phyloP scores from a whole-genome alignment of 73 alveolate genomes.

The Paramecium bursaria region DNA sequence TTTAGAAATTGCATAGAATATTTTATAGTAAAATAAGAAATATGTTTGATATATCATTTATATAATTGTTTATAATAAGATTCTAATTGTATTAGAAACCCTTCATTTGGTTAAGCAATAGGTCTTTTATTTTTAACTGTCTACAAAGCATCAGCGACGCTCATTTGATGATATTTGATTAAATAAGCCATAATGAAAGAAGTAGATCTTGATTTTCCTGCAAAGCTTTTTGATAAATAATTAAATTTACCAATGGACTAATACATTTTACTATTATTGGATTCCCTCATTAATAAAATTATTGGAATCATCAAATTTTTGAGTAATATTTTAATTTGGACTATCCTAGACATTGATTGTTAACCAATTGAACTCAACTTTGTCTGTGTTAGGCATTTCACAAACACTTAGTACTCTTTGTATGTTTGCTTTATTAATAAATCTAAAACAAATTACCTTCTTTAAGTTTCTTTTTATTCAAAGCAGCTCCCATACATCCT shows the following conservation, averaged over 20 bases:
- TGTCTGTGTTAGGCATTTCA: slow-evolving; percentile 37
- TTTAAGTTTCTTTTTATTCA: slow-evolving; percentile 22
- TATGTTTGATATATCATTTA: not conserved
- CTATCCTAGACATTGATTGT: slow-evolving; percentile 21
- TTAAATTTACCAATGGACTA: slow-evolving; percentile 37
- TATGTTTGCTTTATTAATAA: not conserved
- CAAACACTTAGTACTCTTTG: not conserved
- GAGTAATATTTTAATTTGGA: slow-evolving; percentile 1
- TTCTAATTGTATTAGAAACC: slow-evolving; percentile 26
- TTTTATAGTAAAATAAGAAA: not conserved
- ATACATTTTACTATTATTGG: not conserved
- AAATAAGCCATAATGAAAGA: slow-evolving; percentile 40
- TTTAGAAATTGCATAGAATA: no score
- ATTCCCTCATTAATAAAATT: not conserved
- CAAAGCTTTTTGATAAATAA: slow-evolving; percentile 23
- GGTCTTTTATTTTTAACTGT: not conserved
- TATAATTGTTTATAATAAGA: slow-evolving; percentile 32
- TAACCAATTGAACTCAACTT: not conserved
- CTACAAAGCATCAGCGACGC: not conserved
- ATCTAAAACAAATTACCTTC: slow-evolving; percentile 5
- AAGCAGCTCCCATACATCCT: slow-evolving; percentile 52
- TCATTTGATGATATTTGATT: slow-evolving; percentile 30
- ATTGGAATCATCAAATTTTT: slow-evolving; percentile 32
- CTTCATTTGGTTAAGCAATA: slow-evolving; percentile 37
- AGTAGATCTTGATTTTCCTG: slow-evolving; percentile 53